Evolutionary conservation across 768 basidiomycete genomes (phyloP), one percentile per base, ranked within the genome.

Genomic region (Rhizopogon roseolus): DNA sequence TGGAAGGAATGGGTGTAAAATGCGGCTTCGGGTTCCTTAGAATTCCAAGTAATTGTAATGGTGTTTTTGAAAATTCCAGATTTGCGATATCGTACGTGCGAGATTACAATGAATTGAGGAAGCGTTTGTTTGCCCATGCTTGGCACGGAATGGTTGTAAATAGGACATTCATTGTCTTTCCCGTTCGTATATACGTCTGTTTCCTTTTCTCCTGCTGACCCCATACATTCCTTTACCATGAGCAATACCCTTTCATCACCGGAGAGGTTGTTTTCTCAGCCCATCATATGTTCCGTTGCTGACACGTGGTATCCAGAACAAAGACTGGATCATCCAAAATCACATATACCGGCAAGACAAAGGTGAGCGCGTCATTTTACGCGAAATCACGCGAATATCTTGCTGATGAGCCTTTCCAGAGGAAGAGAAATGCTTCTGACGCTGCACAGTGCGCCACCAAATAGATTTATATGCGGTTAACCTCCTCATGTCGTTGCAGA

Each of bases 201-300:
- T 7, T 48, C 44, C 41, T 10, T 42, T 50, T 43, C 48, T 11
- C 14, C 14, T 17, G 38, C 64, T 56, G 58, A 64, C 62, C 56
- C 19, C 54, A 58, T 57, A 52, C 67, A 53, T 42, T 70, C 68
- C 37, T 48, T 70, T 66, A 67, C 55, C 55, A 71, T 68, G 69
- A 60, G 56, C 60, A 54, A 68, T 60, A 52, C 54, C 41, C 10
- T 27, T 9, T 27, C 57, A 14, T 37, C 55, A 5, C 49, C 60
- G 9, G 25, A 50, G 48, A 51, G 61, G 67, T 71, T 46, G 50
- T 63, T 54, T 36, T 22, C 27, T 28, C 29, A 8, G 29, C 5
- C 32, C 3, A 38, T 22, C 22, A 38, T 28, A 3, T 2, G 5
- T 36, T 55, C 28, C 49, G 36, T 45, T 49, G 51, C 46, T 51